Evolutionary conservation across 345 rosid species (phyloP).

Genomic region (Passiflora organensis): DNA sequence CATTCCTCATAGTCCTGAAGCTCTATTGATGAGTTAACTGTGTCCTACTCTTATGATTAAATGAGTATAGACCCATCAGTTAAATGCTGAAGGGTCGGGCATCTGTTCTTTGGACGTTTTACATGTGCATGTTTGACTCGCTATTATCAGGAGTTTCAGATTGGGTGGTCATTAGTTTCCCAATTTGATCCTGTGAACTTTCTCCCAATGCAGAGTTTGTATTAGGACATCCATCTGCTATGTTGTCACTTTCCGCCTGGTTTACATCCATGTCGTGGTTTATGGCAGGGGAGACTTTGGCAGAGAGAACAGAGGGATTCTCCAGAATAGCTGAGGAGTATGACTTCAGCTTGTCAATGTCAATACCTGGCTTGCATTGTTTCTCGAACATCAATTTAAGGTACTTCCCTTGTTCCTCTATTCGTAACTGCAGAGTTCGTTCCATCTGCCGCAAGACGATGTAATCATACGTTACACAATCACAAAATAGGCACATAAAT

Average conservation of each 20-base stretch:
- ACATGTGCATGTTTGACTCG: slow-evolving; percentile 30
- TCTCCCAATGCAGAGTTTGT: slow-evolving; percentile 17
- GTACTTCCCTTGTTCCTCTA: slow-evolving; percentile 94
- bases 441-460: slow-evolving; percentile 49
- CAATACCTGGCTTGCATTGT: slow-evolving; percentile 57
- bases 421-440: slow-evolving; percentile 81
- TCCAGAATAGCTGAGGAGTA: slow-evolving; percentile 18
- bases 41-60: slow-evolving; percentile 22
- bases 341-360: slow-evolving; percentile 40
- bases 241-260: too few relatives aligned
- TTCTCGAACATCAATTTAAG: slow-evolving; percentile 97
- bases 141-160: slow-evolving; percentile 15
- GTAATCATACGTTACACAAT: background rate
- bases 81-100: slow-evolving; percentile 22
- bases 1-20: slow-evolving; percentile 14
- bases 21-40: slow-evolving; percentile 22
- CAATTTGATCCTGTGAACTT: slow-evolving; percentile 21
- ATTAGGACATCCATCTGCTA: too few relatives aligned
- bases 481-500: background rate
- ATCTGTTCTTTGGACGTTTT: slow-evolving; percentile 53
- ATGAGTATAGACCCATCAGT: slow-evolving; percentile 10
- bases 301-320: slow-evolving; percentile 30
- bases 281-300: slow-evolving; percentile 27
- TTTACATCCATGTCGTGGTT: too few relatives aligned
- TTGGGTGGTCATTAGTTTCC: slow-evolving; percentile 24